Conservation (phyloP, 495 filamentous ascomycete genomes). For the Talaromyces stipitatus region DNA sequence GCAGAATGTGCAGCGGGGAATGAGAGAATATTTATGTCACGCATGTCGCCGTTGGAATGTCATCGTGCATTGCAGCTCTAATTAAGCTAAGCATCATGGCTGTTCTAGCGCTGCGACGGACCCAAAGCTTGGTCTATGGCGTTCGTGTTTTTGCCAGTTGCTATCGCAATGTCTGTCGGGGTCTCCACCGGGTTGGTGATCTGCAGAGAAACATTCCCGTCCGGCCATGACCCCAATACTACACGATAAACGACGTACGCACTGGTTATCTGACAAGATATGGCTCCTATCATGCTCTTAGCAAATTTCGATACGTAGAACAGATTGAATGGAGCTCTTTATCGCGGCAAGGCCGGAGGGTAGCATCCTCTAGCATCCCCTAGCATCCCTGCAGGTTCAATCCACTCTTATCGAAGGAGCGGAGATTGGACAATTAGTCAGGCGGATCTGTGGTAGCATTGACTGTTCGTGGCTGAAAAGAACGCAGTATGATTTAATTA, state of each 20-base stretch:
- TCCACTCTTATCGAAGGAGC: conserved; percentile 1
- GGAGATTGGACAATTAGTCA: neutral
- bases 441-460: neutral
- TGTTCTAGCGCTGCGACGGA: neutral
- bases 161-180: neutral
- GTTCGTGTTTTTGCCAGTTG: neutral
- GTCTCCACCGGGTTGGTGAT: neutral
- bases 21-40: neutral
- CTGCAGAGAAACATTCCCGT: too few relatives aligned
- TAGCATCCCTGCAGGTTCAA: neutral
- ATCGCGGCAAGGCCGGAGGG: neutral
- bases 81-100: neutral
- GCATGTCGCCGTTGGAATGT: neutral
- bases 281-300: too few relatives aligned
- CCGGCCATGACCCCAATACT: too few relatives aligned
- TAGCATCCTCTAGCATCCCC: neutral
- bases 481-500: neutral
- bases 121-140: neutral
- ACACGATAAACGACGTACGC: too few relatives aligned
- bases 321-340: neutral
- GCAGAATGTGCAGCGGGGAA: neutral
- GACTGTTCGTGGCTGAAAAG: neutral
- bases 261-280: too few relatives aligned
- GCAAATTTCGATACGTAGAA: too few relatives aligned
- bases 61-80: neutral